Base-by-base conservation (phyloP, 108 stramenopile genomes). In the Skeletonema marinoi region DNA sequence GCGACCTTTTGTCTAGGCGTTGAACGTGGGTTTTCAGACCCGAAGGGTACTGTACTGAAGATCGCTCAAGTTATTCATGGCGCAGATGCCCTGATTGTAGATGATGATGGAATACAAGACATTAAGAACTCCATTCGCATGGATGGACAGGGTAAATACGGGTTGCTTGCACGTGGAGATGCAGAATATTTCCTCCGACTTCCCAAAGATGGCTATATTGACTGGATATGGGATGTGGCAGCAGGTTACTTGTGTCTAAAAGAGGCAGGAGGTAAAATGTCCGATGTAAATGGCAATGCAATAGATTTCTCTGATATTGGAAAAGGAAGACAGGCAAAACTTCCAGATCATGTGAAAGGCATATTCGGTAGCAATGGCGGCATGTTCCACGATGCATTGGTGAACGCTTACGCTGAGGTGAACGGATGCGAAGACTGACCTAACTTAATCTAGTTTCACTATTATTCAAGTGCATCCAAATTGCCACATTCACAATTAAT, bases 201-300 rank as follows among this genome's bases (percentile, higher is more conserved):
- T 29, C 93, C 91, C 11, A 87, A 73, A 54, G 59, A 68, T 46
- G 91, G 89, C 1, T 93, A 96, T 64, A 46, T 75, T 25, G 96
- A 96, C 62, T 90, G 86, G 78, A 89, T 96, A 2, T 96, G 96
- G 96, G 96, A 96, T 69, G 91, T 91, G 6, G 93, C 91, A 3
- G 78, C 94, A 9, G 94, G 92, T n/a, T 64, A 69, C 9, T 61
- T 91, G 21, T 88, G 92, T 16, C 64, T 96, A 13, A 75, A 66
- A 59, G 96, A 91, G 75, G 92, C 89, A 13, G 94, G 94, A 12
- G 94, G 94, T n/a, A 50, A 17, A 32, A 79, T 95, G 71, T 94
- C 90, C 0, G 96, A 96, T 80, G 73, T 84, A 0, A 33, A 74
- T 7, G 96, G 96, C 11, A 54, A 74, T 6, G 48, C 63, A 33